These are phyloP conservation scores for Yarrowia sp. DNA, from an alignment of 805 yeast species.

Conservation along the genomic window DNA sequence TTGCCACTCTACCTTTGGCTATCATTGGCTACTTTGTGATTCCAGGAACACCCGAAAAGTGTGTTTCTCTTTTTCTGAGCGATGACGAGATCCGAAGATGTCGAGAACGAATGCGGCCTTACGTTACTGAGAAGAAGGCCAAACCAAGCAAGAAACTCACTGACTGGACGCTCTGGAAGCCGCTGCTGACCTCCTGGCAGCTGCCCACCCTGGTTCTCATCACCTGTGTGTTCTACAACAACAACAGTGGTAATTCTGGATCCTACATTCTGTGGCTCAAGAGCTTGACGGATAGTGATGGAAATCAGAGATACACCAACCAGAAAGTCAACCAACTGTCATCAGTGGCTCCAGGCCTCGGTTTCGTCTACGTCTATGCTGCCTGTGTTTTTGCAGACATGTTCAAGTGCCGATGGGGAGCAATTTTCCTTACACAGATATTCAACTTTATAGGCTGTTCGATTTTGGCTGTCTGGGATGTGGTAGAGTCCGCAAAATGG, in stretches of 20 bases:
- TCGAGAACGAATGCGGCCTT: constrained; percentile 40
- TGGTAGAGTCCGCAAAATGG: constrained; percentile 55
- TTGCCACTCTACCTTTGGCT: constrained; percentile 55
- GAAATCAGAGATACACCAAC: neutral
- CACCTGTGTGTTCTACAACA: constrained; percentile 62
- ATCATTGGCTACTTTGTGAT: constrained; percentile 50
- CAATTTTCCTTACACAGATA: constrained; percentile 36
- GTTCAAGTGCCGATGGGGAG: constrained; percentile 53
- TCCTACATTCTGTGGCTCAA: constrained; percentile 59
- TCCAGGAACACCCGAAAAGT: constrained; percentile 43
- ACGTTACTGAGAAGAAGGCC: constrained; percentile 7
- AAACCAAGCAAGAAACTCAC: constrained; percentile 43
- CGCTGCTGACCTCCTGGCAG: constrained; percentile 55
- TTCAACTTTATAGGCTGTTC: constrained; percentile 50
- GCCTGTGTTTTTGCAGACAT: constrained; percentile 44
- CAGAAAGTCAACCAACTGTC: constrained; percentile 44
- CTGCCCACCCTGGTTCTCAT: constrained; percentile 53
- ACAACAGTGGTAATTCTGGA: constrained; percentile 50
- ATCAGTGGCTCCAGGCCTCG: constrained; percentile 56
- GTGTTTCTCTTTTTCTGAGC: constrained; percentile 48
- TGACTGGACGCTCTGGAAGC: constrained; percentile 47
- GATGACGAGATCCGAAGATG: constrained; percentile 56
- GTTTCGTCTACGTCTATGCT: constrained; percentile 42
- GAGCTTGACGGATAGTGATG: neutral
- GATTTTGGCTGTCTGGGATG: constrained; percentile 54